Evolutionary conservation across 345 rosid species (phyloP).

Genomic region (Eucalyptus camaldulensis): DNA sequence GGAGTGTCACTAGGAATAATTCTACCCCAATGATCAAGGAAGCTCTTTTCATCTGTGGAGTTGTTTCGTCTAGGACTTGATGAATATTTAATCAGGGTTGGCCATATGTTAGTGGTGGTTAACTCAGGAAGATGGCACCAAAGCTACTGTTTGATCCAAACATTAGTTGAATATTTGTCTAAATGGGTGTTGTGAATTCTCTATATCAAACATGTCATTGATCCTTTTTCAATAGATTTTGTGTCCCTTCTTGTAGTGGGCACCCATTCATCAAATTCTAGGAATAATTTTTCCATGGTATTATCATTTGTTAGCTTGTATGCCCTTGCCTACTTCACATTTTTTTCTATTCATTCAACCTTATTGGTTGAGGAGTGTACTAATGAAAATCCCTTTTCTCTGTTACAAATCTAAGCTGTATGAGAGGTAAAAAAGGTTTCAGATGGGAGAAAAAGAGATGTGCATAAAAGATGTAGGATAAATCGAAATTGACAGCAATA

Average conservation of each 20-base stretch:
- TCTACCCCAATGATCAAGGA: not conserved
- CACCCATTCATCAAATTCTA: not conserved
- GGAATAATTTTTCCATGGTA: not conserved
- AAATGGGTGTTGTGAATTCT: not conserved
- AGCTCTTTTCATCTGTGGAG: not conserved
- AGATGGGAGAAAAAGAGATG: not conserved
- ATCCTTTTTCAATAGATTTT: not conserved
- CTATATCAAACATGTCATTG: not conserved
- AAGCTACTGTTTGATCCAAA: not conserved
- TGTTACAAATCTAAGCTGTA: not conserved
- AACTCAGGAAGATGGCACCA: not conserved
- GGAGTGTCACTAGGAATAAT: not conserved
- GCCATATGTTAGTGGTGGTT: not conserved
- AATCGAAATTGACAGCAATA: not conserved
- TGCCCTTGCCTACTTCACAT: not conserved
- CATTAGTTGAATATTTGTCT: not conserved
- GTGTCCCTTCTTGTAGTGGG: not conserved
- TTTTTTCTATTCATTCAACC: not conserved
- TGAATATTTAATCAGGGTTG: not conserved
- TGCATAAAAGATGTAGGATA: not conserved
- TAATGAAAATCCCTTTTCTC: not conserved
- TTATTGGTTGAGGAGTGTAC: not conserved
- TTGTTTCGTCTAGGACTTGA: not conserved
- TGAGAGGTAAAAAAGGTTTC: not conserved
- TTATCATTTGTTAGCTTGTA: not conserved